phyloP scores from a whole-genome alignment of 768 basidiomycete genomes.

The Leccinum subgranulosum region DNA sequence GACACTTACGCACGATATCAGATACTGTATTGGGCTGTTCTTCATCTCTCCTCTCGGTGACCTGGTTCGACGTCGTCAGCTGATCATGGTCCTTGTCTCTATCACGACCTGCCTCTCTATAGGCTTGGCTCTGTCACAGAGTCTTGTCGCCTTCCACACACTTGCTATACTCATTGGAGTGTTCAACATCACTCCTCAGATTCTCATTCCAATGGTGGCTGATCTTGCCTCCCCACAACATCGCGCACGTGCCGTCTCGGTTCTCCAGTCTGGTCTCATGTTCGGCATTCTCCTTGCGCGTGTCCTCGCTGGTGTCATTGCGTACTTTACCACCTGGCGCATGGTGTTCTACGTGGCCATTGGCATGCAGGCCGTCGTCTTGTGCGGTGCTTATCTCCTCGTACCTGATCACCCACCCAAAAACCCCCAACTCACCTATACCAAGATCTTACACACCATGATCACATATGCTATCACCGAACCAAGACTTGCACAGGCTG shows the following conservation, averaged over 20 bases:
- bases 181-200: slow-evolving; percentile 39
- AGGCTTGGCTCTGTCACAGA: slow-evolving; percentile 37
- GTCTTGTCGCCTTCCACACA: slow-evolving; percentile 30
- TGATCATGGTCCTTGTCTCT: slow-evolving; percentile 35
- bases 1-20: neutral
- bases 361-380: slow-evolving; percentile 29
- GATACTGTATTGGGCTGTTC: slow-evolving; percentile 34
- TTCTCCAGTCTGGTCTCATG: slow-evolving; percentile 33
- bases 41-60: slow-evolving; percentile 47
- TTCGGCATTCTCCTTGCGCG: slow-evolving; percentile 29
- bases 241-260: slow-evolving; percentile 23
- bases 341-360: slow-evolving; percentile 42
- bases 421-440: slow-evolving; percentile 36
- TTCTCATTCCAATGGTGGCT: slow-evolving; percentile 41
- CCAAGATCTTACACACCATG: slow-evolving; percentile 36
- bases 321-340: slow-evolving; percentile 40
- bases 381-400: slow-evolving; percentile 30
- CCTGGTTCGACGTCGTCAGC: slow-evolving; percentile 40
- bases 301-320: slow-evolving; percentile 38
- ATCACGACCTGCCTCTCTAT: slow-evolving; percentile 38
- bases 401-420: slow-evolving; percentile 45
- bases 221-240: slow-evolving; percentile 38
- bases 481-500: slow-evolving; percentile 40
- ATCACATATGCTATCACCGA: slow-evolving; percentile 37
- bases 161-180: slow-evolving; percentile 38